Evolutionary conservation across 257 asterid genomes (phyloP).

Genomic region (Mitragyna speciosa): DNA sequence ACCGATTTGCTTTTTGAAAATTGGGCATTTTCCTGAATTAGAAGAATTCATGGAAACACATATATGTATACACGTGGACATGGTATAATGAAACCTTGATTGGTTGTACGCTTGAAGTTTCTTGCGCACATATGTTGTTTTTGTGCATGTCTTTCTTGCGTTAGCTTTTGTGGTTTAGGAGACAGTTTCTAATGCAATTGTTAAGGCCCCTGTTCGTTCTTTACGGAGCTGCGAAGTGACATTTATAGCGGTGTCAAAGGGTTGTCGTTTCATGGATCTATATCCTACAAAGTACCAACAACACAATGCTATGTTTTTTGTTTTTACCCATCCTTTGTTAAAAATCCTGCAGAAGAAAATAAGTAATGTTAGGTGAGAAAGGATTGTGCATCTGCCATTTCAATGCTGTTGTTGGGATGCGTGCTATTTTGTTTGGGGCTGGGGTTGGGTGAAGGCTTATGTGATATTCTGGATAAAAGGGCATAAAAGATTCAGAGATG

Average conservation of each 20-base stretch:
- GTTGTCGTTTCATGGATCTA: not conserved
- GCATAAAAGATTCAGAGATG: not conserved
- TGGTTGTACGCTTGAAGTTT: not conserved
- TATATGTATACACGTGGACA: not conserved
- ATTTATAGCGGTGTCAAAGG: not conserved
- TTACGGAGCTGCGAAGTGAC: not conserved
- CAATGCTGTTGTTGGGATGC: not conserved
- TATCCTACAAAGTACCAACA: not conserved
- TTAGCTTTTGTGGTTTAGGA: not conserved
- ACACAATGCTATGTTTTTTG: not conserved
- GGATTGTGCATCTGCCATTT: not conserved
- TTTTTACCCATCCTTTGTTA: not conserved
- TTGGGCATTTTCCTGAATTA: conserved; percentile 2
- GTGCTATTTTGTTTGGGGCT: not conserved
- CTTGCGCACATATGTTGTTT: not conserved
- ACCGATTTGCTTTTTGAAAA: not conserved
- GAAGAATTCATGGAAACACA: not conserved
- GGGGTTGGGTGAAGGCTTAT: not conserved
- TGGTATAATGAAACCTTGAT: not conserved
- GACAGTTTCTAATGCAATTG: not conserved
- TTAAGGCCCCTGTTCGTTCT: not conserved
- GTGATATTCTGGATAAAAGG: not conserved
- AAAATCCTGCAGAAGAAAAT: not conserved
- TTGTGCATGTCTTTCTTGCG: not conserved
- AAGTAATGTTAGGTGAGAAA: not conserved